Evolutionary conservation across 257 asterid species (phyloP), one percentile per base, ranked within the genome.

Genomic region (Nicotiana attenuata): DNA sequence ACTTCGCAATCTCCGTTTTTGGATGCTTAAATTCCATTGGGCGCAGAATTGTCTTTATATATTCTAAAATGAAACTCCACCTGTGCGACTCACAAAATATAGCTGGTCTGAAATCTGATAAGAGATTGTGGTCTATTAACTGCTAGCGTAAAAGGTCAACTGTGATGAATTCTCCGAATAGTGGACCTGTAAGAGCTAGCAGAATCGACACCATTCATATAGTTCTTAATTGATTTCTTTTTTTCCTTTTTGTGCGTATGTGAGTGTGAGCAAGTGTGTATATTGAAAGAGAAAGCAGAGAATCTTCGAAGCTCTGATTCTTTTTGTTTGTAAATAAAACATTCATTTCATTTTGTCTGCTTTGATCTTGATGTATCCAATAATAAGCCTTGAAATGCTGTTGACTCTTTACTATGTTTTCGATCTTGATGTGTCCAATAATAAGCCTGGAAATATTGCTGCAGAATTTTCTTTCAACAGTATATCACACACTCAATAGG

Each of bases 21-120:
- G 53, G 65, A 19, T 65, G 55, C 56, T 63, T 65, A 59, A 65
- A 28, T 65, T 65, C 56, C 47, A 6, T 31, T 57, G 55, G 65
- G 8, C 22, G 61, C 81, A 17, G 77, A 85, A 45, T 81, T 13
- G 10, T 65, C 79, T 14, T 45, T 73, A 17, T 47, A 75, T 75
- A 24, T 19, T 45, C 24, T 6, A 50, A 75, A 50, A 50, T 50
- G 52, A 3, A 26, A 75, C 45, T 75, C 10, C 45, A 75, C 63
- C 24, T 50, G 28, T 50, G 60, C 52, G 3, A 24, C 80, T 47
- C 17, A 26, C 24, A 24, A 75, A 75, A 9, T 75, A 26, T 75
- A 50, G 38, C 63, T 75, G 63, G 64, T 50, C 38, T 60, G 16
- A 1, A 24, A 47, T 75, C 64, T 0, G 10, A 75, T 16, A 26